Percentiles rank a stretch among this genome's conserved stretches.
Conservation (phyloP, 2,329 filamentous ascomycete genomes). For the Aspergillus ibericus region DNA sequence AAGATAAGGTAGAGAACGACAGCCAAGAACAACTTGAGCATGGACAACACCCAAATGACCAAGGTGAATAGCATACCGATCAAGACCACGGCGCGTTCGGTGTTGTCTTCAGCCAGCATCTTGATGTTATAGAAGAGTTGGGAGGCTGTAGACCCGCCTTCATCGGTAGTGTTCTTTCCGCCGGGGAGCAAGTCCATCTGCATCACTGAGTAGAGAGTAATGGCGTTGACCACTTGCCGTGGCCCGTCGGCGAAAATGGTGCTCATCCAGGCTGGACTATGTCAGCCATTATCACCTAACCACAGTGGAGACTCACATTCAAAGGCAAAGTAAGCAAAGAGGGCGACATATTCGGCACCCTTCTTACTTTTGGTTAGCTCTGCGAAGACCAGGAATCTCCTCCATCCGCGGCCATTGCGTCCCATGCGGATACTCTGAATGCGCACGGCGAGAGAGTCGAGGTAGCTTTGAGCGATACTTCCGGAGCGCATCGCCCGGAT, state of each 20-base stretch:
- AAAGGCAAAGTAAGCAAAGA: constrained; percentile 87
- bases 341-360: constrained; percentile 82
- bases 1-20: constrained; percentile 81
- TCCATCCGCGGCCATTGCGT: constrained; percentile 71
- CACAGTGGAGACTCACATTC: constrained; percentile 47
- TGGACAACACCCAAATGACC: constrained; percentile 81
- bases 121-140: constrained; percentile 84
- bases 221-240: constrained; percentile 83
- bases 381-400: constrained; percentile 87
- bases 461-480: constrained; percentile 85
- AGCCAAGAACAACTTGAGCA: constrained; percentile 71
- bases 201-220: constrained; percentile 85
- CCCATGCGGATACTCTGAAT: constrained; percentile 79
- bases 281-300: background rate
- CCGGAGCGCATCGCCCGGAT: constrained; percentile 77
- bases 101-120: constrained; percentile 69
- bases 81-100: constrained; percentile 77
- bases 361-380: constrained; percentile 89
- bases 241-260: constrained; percentile 89
- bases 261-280: constrained; percentile 73
- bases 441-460: constrained; percentile 82
- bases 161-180: constrained; percentile 52
- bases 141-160: constrained; percentile 63
- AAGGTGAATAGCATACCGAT: constrained; percentile 91
- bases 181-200: constrained; percentile 68